Conservation (phyloP, 805 yeast genomes). For the Candida sonorensis region DNA sequence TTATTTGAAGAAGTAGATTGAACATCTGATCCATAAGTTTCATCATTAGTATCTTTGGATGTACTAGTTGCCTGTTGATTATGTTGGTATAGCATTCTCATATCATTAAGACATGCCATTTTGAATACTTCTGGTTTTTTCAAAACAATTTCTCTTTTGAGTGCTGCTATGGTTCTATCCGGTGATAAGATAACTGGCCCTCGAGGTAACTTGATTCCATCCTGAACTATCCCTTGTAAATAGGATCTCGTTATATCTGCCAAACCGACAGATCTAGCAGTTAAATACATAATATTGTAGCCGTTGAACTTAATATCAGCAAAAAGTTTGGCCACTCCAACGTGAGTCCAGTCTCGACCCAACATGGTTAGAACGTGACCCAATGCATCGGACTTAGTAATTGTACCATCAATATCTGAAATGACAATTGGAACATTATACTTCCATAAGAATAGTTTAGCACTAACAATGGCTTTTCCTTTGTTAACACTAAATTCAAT, state of each 20-base stretch:
- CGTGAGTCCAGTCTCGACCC: slow-evolving; percentile 97
- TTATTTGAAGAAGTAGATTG: no score
- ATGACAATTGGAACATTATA: slow-evolving; percentile 83
- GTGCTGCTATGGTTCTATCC: slow-evolving; percentile 93
- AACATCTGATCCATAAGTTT: no score
- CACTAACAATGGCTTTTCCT: slow-evolving; percentile 69
- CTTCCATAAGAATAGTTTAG: slow-evolving; percentile 80
- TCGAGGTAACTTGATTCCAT: slow-evolving; percentile 62
- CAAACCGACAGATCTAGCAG: slow-evolving; percentile 93
- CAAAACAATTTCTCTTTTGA: slow-evolving; percentile 82
- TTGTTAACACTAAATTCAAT: slow-evolving; percentile 73
- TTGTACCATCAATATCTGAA: slow-evolving; percentile 96
- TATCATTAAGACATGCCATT: slow-evolving; percentile 91
- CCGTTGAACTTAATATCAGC: slow-evolving; percentile 85
- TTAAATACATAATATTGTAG: slow-evolving; percentile 85
- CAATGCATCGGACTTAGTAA: slow-evolving; percentile 93
- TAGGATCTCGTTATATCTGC: slow-evolving; percentile 90
- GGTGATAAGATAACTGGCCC: slow-evolving; percentile 97
- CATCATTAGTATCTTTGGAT: no score
- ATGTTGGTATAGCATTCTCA: slow-evolving; percentile 54
- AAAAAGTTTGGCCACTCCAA: slow-evolving; percentile 88
- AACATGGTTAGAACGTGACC: slow-evolving; percentile 92
- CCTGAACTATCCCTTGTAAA: slow-evolving; percentile 69
- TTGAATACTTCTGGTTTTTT: slow-evolving; percentile 98
- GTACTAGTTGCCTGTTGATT: no score